These are phyloP conservation scores for Aspergillus homomorphus DNA, from an alignment of 495 filamentous ascomycete genomes.

Conservation along the genomic window DNA sequence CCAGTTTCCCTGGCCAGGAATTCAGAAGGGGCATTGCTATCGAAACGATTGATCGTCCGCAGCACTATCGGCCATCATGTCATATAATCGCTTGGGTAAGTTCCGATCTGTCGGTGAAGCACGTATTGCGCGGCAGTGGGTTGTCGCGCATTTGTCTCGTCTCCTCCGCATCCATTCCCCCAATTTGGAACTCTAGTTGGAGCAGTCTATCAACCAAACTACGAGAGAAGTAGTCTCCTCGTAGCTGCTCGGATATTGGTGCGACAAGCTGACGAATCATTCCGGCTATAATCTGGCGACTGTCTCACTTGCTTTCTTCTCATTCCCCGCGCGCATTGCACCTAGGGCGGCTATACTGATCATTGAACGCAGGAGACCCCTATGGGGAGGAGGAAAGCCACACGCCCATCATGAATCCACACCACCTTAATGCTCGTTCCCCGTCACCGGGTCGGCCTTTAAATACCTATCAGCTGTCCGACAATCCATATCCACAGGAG, in stretches of 20 bases:
- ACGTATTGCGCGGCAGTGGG: slow-evolving; percentile 16
- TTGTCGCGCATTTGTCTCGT: slow-evolving; percentile 18
- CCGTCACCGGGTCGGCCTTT: slow-evolving; percentile 57
- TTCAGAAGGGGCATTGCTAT: slow-evolving; percentile 26
- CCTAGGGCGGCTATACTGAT: slow-evolving; percentile 14
- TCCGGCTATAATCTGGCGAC: not conserved
- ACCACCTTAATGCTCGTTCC: slow-evolving; percentile 53
- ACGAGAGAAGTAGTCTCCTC: not conserved
- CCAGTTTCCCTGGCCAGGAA: slow-evolving; percentile 17
- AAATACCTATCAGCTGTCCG: slow-evolving; percentile 69
- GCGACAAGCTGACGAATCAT: not conserved
- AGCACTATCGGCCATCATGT: slow-evolving; percentile 31
- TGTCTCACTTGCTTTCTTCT: not conserved
- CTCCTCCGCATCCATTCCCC: slow-evolving; percentile 22
- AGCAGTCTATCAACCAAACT: not conserved
- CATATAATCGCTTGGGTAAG: slow-evolving; percentile 73
- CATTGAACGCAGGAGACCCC: slow-evolving; percentile 31
- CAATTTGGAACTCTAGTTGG: slow-evolving; percentile 22
- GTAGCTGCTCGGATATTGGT: not conserved
- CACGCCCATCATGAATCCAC: slow-evolving; percentile 48
- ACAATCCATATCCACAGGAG: slow-evolving; percentile 55
- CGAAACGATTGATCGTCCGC: slow-evolving; percentile 22
- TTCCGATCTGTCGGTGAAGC: slow-evolving; percentile 26
- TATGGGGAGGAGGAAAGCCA: slow-evolving; percentile 62
- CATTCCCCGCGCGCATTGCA: not conserved